Percentiles rank a stretch among this genome's conserved stretches.
phyloP scores from a whole-genome alignment of 345 rosid species.

The Euphorbia tirucalli region DNA sequence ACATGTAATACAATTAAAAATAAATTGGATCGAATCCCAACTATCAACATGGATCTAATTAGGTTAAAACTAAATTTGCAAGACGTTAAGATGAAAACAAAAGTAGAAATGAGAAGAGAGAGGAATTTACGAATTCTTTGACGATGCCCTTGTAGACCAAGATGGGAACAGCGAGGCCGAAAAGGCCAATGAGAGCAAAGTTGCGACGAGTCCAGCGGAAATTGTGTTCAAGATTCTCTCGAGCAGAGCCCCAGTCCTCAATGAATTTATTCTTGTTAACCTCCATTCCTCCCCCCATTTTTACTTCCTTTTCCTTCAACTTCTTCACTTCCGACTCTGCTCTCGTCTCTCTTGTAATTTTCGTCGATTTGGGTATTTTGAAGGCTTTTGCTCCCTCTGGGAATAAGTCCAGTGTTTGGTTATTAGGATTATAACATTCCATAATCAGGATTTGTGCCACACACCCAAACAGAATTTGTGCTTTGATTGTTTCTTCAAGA shows the following conservation, averaged over 20 bases:
- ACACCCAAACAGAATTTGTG: not conserved
- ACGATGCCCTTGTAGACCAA: slow-evolving; percentile 88
- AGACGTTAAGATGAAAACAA: too few relatives aligned
- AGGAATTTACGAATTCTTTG: slow-evolving; percentile 56
- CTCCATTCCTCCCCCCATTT: slow-evolving; percentile 97
- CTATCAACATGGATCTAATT: not conserved
- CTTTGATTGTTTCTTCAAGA: not conserved
- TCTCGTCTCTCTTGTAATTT: not conserved
- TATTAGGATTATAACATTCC: not conserved
- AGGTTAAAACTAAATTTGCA: not conserved
- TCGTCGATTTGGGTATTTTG: not conserved
- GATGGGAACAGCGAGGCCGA: slow-evolving; percentile 84
- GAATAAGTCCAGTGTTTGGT: not conserved
- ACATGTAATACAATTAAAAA: not conserved
- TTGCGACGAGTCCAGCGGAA: slow-evolving; percentile 97
- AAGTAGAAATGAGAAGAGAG: not conserved
- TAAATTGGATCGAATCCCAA: not conserved
- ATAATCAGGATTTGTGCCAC: not conserved
- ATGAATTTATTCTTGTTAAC: slow-evolving; percentile 84
- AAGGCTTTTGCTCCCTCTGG: not conserved
- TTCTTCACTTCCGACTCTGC: not conserved
- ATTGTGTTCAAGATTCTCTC: slow-evolving; percentile 91
- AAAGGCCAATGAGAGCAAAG: slow-evolving; percentile 77
- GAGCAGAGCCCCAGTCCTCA: slow-evolving; percentile 79
- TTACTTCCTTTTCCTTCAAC: not conserved